Percentiles rank a stretch among this genome's conserved stretches.
Conservation (phyloP, 225 moss, liverwort and hornwort genomes). For the Polytrichum commune region DNA sequence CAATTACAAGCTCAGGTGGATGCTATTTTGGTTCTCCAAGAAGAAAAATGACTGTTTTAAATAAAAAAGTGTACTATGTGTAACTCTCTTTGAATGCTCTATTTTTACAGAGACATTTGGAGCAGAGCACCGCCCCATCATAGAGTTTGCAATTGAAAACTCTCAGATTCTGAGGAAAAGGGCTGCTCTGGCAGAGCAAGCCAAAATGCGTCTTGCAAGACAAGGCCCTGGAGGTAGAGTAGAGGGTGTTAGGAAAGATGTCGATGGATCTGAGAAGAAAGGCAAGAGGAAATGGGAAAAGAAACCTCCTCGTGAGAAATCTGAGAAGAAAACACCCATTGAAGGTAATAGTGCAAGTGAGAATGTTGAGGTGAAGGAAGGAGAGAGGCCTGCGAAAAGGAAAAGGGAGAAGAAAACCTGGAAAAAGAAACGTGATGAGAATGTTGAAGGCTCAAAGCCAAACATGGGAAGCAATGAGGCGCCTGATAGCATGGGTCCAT, state of each 20-base stretch:
- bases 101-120: constrained; percentile 73
- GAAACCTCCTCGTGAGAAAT: constrained; percentile 12
- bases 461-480: not conserved
- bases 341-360: constrained; percentile 5
- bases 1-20: too few species aligned
- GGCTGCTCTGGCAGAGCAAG: constrained; percentile 60
- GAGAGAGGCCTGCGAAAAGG: constrained; percentile 31
- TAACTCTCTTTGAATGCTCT: not conserved
- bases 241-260: constrained; percentile 5
- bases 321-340: constrained; percentile 4
- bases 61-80: not conserved
- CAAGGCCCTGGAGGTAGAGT: constrained; percentile 7
- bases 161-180: constrained; percentile 73
- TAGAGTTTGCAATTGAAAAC: constrained; percentile 94
- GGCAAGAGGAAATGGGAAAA: constrained; percentile 19
- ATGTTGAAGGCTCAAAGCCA: not conserved
- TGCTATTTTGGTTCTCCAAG: too few species aligned
- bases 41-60: not conserved
- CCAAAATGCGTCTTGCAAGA: constrained; percentile 50
- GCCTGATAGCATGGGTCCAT: not conserved
- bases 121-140: constrained; percentile 75
- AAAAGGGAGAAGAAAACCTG: constrained; percentile 35
- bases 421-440: constrained; percentile 13
- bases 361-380: constrained; percentile 14
- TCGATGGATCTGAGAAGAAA: constrained; percentile 11